Evolutionary conservation across 768 basidiomycete genomes (phyloP), one percentile per base, ranked within the genome.

Genomic region (Rhodosporidiobolus odoratus): DNA sequence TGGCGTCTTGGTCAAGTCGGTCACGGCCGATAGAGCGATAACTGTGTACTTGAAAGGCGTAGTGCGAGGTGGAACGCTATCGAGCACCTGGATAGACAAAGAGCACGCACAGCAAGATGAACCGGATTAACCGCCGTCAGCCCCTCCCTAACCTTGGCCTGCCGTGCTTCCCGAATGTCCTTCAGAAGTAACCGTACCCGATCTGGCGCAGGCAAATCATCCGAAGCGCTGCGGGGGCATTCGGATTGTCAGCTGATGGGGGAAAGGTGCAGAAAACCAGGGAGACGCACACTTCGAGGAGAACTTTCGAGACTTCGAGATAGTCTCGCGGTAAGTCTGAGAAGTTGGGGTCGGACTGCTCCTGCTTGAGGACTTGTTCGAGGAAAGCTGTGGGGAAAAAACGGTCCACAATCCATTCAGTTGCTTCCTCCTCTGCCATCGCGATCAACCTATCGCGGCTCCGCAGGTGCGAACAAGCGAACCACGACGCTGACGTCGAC

Each of bases 81-180:
- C 25, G 37, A 25, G 61, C 54, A 56, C 38, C 25, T 9, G 63
- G 38, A 58, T 37, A 32, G 21, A 25, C 30, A 21, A 25, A 15
- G 41, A 34, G 38, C 12, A 80, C 87, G 50, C 79, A 91, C 91
- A 80, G 86, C 87, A 35, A 92, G 83, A 78, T 90, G 89, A 73
- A 86, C 89, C 77, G 90, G 85, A 78, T 93, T 90, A 37, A 96
- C 83, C 68, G 85, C 85, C 69, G 84, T 83, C 3, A 98, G 81
- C 83, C 93, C 93, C 64, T 89, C 86, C 70, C 94, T 82, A 80
- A 90, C 88, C 78, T 99, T 99, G 13, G 93, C 89, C 79, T 97
- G 95, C 47, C 96, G 85, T 19, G 91, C 91, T 82, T 98, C 94
- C 19, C 94, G 88, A n/a, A 98, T 83, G 78, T 96, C 93, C 79